These are phyloP conservation scores for Penicillium occitanis DNA, from an alignment of 2,329 filamentous ascomycete species.

Conservation along the genomic window DNA sequence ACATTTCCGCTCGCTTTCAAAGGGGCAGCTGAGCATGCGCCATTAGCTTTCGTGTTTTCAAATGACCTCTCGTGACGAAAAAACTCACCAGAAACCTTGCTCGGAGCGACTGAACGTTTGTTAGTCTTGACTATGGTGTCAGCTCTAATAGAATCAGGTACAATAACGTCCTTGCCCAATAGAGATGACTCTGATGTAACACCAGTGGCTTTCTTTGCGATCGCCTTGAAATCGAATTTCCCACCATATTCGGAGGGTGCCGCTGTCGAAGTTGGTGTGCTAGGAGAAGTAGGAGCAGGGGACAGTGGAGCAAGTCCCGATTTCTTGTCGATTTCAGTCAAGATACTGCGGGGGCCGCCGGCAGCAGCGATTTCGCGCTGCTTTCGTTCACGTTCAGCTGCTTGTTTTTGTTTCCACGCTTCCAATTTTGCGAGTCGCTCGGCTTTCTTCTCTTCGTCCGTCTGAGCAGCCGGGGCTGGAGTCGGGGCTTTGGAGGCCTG, in stretches of 20 bases:
- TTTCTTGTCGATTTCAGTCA: conserved; percentile 73
- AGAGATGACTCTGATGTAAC: conserved; percentile 56
- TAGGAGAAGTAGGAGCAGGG: conserved; percentile 54
- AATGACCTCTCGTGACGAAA: background rate
- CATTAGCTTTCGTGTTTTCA: conserved; percentile 25
- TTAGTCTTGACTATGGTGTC: conserved; percentile 45
- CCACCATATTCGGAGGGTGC: conserved; percentile 60
- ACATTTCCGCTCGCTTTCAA: conserved; percentile 70
- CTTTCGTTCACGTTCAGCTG: conserved; percentile 70
- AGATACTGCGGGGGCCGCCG: conserved; percentile 64
- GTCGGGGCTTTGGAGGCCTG: conserved; percentile 58
- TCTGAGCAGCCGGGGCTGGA: conserved; percentile 50
- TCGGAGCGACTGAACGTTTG: conserved; percentile 44
- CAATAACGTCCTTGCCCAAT: conserved; percentile 56
- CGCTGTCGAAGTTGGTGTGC: conserved; percentile 34
- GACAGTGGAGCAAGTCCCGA: conserved; percentile 56
- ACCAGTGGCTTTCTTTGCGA: conserved; percentile 73
- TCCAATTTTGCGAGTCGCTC: conserved; percentile 79
- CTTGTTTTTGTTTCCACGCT: conserved; percentile 88
- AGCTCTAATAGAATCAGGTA: conserved; percentile 50
- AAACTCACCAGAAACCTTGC: conserved; percentile 42
- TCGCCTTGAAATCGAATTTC: conserved; percentile 85
- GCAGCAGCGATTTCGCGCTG: conserved; percentile 64
- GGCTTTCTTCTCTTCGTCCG: conserved; percentile 74
- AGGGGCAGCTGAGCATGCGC: conserved; percentile 50